Evolutionary conservation across 306 rosid species (phyloP).

Genomic region (Vicia faba): DNA sequence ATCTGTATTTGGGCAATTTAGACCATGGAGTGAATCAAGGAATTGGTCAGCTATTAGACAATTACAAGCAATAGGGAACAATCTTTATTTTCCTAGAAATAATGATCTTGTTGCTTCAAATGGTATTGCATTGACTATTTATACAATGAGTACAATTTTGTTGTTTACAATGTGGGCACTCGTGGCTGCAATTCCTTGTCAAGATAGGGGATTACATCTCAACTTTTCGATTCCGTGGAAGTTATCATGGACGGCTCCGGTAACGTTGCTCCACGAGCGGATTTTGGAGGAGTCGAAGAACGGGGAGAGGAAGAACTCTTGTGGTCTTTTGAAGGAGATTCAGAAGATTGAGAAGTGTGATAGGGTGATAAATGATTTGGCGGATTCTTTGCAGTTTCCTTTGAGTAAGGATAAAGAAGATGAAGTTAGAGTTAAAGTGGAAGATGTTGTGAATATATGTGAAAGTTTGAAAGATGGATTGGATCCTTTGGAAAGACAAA

Average conservation of each 20-base stretch:
- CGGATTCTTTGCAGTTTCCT: conserved; percentile 73
- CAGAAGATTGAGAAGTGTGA: conserved; percentile 74
- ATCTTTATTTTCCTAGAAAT: conserved; percentile 60
- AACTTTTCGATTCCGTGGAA: conserved; percentile 61
- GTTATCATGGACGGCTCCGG: conserved; percentile 70
- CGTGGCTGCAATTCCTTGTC: conserved; percentile 98
- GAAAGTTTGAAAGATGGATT: conserved; percentile 63
- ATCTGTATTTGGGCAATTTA: conserved; percentile 56
- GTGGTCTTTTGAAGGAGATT: conserved; percentile 83
- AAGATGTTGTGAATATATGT: conserved; percentile 61
- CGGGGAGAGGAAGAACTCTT: conserved; percentile 67
- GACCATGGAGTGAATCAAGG: conserved; percentile 89
- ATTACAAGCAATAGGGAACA: conserved; percentile 78
- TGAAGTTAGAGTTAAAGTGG: conserved; percentile 67
- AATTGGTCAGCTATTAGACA: conserved; percentile 93
- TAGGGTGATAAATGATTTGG: conserved; percentile 63
- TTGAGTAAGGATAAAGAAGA: conserved; percentile 62
- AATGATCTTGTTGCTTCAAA: conserved; percentile 59
- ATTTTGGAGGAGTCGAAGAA: conserved; percentile 78
- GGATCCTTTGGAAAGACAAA: conserved; percentile 79
- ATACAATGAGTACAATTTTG: conserved; percentile 59
- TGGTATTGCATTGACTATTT: conserved; percentile 66
- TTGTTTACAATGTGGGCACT: conserved; percentile 84
- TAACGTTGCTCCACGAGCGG: conserved; percentile 63
- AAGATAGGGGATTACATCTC: conserved; percentile 79